Evolutionary conservation across 805 yeast species (phyloP).

Genomic region (Priceomyces castillae): DNA sequence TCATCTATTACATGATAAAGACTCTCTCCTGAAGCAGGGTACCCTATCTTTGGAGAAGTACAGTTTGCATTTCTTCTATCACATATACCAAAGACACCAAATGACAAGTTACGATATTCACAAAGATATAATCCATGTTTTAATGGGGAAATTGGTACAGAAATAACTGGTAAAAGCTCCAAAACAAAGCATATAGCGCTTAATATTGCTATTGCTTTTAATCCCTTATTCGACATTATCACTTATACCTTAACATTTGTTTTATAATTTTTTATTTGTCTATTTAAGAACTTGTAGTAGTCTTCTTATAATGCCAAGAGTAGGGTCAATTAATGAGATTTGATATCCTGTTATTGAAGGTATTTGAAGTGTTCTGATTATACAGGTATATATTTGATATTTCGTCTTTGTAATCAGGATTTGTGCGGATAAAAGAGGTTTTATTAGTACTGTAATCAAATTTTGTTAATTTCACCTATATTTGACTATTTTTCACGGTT

Average conservation of each 20-base stretch:
- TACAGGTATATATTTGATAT: too few relatives aligned
- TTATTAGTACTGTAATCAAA: too few relatives aligned
- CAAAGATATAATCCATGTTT: constrained; percentile 28
- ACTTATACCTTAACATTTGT: constrained; percentile 11
- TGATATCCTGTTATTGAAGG: background rate
- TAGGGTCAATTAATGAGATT: background rate
- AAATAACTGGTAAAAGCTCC: constrained; percentile 39
- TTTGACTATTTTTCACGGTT: too few relatives aligned
- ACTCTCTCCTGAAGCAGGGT: constrained; percentile 23
- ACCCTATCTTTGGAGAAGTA: constrained; percentile 36
- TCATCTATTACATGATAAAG: constrained; percentile 11
- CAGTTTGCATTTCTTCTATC: constrained; percentile 25
- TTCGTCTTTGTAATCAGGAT: too few relatives aligned
- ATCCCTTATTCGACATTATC: constrained; percentile 23
- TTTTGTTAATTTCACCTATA: too few relatives aligned
- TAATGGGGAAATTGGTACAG: constrained; percentile 38
- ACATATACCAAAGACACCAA: constrained; percentile 46
- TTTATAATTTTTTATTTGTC: constrained; percentile 10
- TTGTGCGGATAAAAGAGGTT: too few relatives aligned
- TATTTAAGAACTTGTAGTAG: too few relatives aligned
- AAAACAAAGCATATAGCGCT: constrained; percentile 30
- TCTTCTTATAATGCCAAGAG: background rate
- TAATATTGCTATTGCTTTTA: constrained; percentile 26
- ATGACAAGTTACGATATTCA: constrained; percentile 29
- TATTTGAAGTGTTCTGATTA: too few relatives aligned